Base-by-base conservation (phyloP, 495 filamentous ascomycete species). In the Pseudevernia furfuracea region DNA sequence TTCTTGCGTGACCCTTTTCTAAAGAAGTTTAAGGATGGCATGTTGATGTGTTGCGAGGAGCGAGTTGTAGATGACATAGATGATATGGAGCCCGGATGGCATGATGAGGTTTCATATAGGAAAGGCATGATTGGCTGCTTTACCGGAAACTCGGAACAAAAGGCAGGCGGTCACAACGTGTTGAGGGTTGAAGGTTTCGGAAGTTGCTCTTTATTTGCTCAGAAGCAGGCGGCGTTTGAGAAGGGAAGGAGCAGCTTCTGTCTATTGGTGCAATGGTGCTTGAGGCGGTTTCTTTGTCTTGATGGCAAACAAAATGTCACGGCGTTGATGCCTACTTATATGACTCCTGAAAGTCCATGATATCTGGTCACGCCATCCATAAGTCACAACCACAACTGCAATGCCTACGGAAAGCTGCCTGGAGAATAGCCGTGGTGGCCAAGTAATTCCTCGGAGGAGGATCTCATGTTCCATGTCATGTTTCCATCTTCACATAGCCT, bases 61-160 rank as follows among this genome's bases (percentile, higher is more conserved):
- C 46, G 23, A 12, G 28, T 46, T 52, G 44, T 17, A 23, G 41
- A 49, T 2, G 67, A 34, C 25, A 63, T 17, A 23, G 41, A 49
- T 2, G 67, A 34, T 34, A 63, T 14, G 37, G 61, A 60, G 38
- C 57, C 48, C 28, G 61, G 49, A n/a, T 61, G 23, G 28, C 46
- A 49, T 49, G 25, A 30, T 10, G 66, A 30, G 30, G 21, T 63
- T 57, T 66, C 63, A 23, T 66, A 34, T 0, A 68, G 59, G 37
- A 66, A 68, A 10, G 67, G 67, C 67, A 68, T 68, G 15, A 14
- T 64, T 52, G 52, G 28, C 25, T 17, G 28, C 12, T 25, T 14
- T 30, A 6, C 4, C 15, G 25, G 8, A 2, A 17, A 30, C 10
- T 25, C 10, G 28, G 12, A 7, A 14, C 15, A 44, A 17, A 44